Conservation (phyloP, 805 yeast species). For the Kurtzmaniella cleridarum region DNA sequence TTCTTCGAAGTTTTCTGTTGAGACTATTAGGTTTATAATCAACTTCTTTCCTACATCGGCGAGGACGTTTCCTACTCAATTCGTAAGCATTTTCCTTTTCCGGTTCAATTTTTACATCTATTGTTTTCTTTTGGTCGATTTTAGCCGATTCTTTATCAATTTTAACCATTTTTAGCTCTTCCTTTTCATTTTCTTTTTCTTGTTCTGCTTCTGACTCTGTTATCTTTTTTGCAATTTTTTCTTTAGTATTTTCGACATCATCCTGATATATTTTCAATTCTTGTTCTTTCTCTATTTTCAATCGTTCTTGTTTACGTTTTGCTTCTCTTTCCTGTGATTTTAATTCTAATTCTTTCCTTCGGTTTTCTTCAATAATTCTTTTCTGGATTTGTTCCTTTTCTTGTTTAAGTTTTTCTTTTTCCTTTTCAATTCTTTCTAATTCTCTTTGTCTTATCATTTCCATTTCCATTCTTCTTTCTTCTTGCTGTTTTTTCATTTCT, state of each 20-base stretch:
- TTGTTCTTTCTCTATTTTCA: background rate
- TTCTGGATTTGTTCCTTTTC: too few relatives aligned
- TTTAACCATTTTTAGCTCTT: background rate
- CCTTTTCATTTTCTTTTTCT: background rate
- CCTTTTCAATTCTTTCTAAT: too few relatives aligned
- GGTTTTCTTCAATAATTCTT: too few relatives aligned
- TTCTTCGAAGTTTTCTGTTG: slow-evolving; percentile 64
- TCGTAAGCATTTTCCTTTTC: slow-evolving; percentile 8
- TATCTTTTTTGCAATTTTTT: background rate
- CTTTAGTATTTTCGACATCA: background rate
- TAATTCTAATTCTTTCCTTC: too few relatives aligned
- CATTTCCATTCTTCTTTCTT: too few relatives aligned
- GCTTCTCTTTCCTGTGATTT: background rate
- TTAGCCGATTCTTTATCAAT: background rate
- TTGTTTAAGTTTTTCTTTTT: too few relatives aligned
- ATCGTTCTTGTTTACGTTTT: background rate
- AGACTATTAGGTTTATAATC: slow-evolving; percentile 66
- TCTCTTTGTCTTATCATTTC: too few relatives aligned
- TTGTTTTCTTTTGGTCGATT: slow-evolving; percentile 27
- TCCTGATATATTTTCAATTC: background rate
- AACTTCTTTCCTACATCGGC: slow-evolving; percentile 53
- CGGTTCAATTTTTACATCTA: slow-evolving; percentile 18
- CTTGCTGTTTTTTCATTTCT: too few relatives aligned
- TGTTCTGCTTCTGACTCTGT: background rate
- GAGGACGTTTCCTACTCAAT: slow-evolving; percentile 25